Evolutionary conservation across 208 protist species (phyloP).

Genomic region (Kentomonas sorsogonicus): DNA sequence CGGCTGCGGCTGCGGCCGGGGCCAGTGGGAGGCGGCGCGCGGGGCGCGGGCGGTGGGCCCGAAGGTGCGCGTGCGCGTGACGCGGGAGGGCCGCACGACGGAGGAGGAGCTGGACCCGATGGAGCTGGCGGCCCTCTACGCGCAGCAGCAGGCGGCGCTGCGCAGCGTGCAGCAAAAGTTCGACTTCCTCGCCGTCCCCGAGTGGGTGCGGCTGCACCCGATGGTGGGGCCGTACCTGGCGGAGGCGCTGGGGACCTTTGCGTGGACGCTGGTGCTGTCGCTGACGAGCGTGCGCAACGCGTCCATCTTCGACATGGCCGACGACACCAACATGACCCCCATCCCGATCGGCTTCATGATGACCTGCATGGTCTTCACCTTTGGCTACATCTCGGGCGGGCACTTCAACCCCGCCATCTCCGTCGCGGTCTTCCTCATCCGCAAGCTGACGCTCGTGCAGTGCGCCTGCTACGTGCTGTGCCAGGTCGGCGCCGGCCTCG

Average conservation of each 20-base stretch:
- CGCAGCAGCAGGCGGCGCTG: conserved; percentile 63
- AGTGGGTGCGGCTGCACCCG: conserved; percentile 82
- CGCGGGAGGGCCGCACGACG: conserved; percentile 31
- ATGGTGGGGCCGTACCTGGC: conserved; percentile 73
- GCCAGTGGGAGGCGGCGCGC: neutral
- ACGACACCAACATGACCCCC: conserved; percentile 65
- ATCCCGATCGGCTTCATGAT: conserved; percentile 84
- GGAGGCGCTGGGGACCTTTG: conserved; percentile 76
- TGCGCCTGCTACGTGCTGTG: conserved; percentile 60
- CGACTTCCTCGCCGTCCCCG: conserved; percentile 67
- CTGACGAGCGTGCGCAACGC: conserved; percentile 67
- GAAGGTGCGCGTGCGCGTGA: conserved; percentile 33
- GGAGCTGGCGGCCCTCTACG: conserved; percentile 61
- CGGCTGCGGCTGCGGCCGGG: neutral
- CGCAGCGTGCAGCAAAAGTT: conserved; percentile 41
- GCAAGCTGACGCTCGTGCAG: conserved; percentile 40
- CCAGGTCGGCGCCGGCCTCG: conserved; percentile 53
- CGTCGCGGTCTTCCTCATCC: conserved; percentile 62
- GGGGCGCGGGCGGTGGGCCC: neutral
- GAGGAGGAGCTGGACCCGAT: conserved; percentile 52
- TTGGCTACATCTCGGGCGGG: conserved; percentile 73
- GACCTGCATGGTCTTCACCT: conserved; percentile 73
- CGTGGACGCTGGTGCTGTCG: conserved; percentile 61
- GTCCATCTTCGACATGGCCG: conserved; percentile 45
- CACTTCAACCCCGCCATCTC: conserved; percentile 87